Evolutionary conservation across 2,329 filamentous ascomycete species (phyloP), one percentile per base, ranked within the genome.

Genomic region (Alternaria sp.): DNA sequence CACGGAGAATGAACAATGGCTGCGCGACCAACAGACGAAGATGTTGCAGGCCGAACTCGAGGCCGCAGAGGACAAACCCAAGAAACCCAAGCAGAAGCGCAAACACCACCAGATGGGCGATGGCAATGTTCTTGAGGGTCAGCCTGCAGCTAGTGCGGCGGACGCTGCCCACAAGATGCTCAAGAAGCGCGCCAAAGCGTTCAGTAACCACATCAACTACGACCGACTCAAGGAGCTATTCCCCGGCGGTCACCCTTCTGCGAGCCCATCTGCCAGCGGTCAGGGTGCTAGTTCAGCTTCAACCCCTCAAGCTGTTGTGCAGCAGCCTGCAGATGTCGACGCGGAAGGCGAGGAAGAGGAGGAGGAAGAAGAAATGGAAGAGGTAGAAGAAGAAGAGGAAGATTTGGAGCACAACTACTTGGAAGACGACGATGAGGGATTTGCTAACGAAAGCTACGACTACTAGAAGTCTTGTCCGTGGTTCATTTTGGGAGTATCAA

Each of bases 1-100:
- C 46, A 94, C 95, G 63, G 90, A 94, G 76, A 98, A 99, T 80
- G 93, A 96, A 77, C 93, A 96, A 69, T 99, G 94, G 87, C 85
- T 99, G 43, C 91, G 95, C 9, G 87, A 89, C 52, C 91, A 96
- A 75, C 93, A 97, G 75, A 89, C 92, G 63, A 97, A 96, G 79
- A 85, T 91, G 7, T 90, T 96, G 60, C 88, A 91, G 43, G 87
- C 89, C 62, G 92, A 93, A 36, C 79, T 89, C 17, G 83, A 83
- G n/a, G 85, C 86, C 65, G 84, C 84, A 12, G 82, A 83, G 32
- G 83, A 84, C 57, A 80, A 80, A 30, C 77, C 80, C 7, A 85
- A 84, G 68, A 84, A 84, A 62, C 81, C 83, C 26, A 87, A 86
- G 71, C 72, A 73, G 47, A 77, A 77, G 62, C 79, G 79, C 23